Conservation (phyloP, 2,329 filamentous ascomycete species). For the Venturia asperata region DNA sequence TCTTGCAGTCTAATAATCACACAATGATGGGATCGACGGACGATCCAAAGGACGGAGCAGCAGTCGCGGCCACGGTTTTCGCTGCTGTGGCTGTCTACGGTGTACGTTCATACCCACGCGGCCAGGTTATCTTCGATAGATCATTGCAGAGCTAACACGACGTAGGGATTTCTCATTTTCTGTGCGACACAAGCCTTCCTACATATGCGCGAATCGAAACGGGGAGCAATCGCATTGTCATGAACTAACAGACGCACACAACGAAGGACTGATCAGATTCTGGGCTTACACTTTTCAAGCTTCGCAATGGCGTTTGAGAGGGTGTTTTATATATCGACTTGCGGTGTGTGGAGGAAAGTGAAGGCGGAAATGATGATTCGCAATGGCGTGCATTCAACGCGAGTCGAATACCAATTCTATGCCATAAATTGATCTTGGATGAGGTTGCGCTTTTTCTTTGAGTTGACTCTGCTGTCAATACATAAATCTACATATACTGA, state of each 20-base stretch:
- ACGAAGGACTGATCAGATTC: background rate
- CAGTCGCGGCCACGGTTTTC: conserved; percentile 79
- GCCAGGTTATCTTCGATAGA: background rate
- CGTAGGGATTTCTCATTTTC: conserved; percentile 79
- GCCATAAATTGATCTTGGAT: too few species aligned
- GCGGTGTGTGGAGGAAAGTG: background rate
- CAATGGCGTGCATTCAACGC: background rate
- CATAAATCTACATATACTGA: too few species aligned
- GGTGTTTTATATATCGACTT: background rate
- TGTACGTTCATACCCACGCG: conserved; percentile 49
- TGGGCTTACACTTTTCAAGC: background rate
- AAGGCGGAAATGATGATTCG: background rate
- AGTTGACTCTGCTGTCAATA: too few species aligned
- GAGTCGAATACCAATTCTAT: background rate
- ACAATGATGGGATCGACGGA: conserved; percentile 71
- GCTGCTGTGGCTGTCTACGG: conserved; percentile 81
- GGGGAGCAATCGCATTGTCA: conserved; percentile 73
- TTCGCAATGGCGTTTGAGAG: background rate
- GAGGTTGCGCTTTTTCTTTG: too few species aligned
- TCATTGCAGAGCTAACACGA: background rate
- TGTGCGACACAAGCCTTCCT: conserved; percentile 84
- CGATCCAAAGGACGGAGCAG: conserved; percentile 62
- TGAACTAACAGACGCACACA: conserved; percentile 26
- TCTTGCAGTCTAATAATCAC: conserved; percentile 50
- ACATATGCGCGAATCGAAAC: conserved; percentile 73